Conservation (phyloP, 78 protist species). For the Dictyostelium intermedium region DNA sequence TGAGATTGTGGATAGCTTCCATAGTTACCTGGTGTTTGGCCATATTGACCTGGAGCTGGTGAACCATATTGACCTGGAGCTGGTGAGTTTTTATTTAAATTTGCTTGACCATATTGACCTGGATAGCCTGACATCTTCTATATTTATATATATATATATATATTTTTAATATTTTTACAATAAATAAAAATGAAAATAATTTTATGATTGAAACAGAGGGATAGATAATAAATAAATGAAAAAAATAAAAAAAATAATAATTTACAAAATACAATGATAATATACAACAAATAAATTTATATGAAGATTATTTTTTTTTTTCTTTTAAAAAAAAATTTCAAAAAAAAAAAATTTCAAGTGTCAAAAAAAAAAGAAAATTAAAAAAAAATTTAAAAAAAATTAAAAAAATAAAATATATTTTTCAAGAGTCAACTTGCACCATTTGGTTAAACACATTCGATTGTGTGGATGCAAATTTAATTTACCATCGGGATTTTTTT, state of each 20-base stretch:
- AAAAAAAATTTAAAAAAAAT: background rate
- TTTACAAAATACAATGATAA: background rate
- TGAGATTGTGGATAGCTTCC: background rate
- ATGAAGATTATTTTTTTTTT: too few species aligned
- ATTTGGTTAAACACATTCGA: background rate
- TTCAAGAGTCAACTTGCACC: background rate
- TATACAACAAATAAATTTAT: background rate
- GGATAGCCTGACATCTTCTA: slow-evolving; percentile 33
- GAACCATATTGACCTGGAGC: background rate
- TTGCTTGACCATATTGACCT: slow-evolving; percentile 41
- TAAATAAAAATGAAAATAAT: too few species aligned
- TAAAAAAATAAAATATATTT: background rate
- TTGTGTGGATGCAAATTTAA: background rate
- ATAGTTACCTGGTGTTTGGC: background rate
- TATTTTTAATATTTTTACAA: too few species aligned
- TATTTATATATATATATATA: too few species aligned
- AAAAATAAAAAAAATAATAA: background rate
- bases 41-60: slow-evolving; percentile 61
- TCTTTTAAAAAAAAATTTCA: background rate
- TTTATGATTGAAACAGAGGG: too few species aligned
- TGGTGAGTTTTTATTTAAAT: background rate
- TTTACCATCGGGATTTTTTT: background rate
- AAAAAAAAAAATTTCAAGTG: background rate
- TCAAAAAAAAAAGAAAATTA: background rate
- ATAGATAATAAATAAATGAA: too few species aligned